phyloP scores from a whole-genome alignment of 129 eudicot species.

The Chrysanthemum lavandulifolium region DNA sequence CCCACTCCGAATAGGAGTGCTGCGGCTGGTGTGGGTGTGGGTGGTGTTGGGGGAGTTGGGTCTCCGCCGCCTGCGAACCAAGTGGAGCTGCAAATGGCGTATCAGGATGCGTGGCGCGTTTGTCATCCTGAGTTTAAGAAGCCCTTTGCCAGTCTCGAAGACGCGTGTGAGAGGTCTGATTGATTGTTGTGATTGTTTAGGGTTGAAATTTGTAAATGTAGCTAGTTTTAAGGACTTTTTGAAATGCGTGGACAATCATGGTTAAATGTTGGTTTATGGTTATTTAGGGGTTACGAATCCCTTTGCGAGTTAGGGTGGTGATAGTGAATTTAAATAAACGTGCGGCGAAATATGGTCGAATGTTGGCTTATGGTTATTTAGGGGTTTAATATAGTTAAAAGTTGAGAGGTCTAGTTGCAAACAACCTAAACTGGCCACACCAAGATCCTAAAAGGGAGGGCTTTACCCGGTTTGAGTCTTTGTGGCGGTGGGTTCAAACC shows the following conservation, averaged over 20 bases:
- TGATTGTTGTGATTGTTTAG: background rate
- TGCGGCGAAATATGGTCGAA: background rate
- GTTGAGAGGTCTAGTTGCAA: too few species aligned
- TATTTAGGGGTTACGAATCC: background rate
- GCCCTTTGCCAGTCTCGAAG: conserved; percentile 36
- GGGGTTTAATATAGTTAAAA: background rate
- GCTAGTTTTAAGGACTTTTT: background rate
- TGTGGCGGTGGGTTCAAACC: background rate
- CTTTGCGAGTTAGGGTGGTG: conserved; percentile 2
- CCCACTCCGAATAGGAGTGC: conserved; percentile 13
- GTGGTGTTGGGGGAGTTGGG: too few species aligned
- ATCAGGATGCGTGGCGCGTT: conserved; percentile 93
- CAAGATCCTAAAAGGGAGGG: too few species aligned
- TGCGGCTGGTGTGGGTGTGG: conserved; percentile 12
- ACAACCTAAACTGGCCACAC: too few species aligned
- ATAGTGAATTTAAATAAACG: too few species aligned
- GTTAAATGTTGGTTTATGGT: background rate
- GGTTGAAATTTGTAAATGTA: background rate
- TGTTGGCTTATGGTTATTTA: background rate
- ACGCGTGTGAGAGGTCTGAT: conserved; percentile 41
- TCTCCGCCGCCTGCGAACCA: conserved; percentile 42
- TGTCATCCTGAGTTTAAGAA: conserved; percentile 77
- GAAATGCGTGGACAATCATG: background rate
- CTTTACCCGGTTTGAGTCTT: too few species aligned
- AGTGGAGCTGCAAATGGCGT: conserved; percentile 75